Evolutionary conservation across 177 flowering plant genomes (phyloP).

Genomic region (Vitis hybrid): DNA sequence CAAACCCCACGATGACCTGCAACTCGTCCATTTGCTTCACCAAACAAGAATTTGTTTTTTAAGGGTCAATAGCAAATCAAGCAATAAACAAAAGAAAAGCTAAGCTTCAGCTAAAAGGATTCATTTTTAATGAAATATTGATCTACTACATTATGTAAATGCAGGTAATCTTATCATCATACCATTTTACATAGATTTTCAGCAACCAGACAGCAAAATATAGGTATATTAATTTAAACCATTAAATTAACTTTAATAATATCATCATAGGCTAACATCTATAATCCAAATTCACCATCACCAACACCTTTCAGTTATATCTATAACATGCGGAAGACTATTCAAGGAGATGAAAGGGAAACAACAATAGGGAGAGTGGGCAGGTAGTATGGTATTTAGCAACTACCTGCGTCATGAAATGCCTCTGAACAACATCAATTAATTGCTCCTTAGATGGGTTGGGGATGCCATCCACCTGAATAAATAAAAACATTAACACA

Average conservation of each 20-base stretch:
- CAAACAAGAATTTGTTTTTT: background rate
- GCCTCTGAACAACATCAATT: conserved; percentile 82
- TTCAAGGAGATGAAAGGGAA: background rate
- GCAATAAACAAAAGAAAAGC: background rate
- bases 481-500: background rate
- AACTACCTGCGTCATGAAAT: conserved; percentile 88
- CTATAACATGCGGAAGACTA: no score
- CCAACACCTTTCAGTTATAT: no score
- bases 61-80: background rate
- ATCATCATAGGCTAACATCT: no score
- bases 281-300: no score
- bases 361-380: no score
- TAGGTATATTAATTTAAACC: no score
- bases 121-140: background rate
- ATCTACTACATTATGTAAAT: no score
- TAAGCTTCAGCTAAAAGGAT: background rate
- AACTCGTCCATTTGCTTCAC: conserved; percentile 92
- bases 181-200: no score
- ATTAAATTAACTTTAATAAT: no score
- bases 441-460: conserved; percentile 89
- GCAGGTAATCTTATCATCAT: no score
- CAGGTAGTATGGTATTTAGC: no score
- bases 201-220: no score
- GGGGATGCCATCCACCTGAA: conserved; percentile 69
- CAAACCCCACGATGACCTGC: conserved; percentile 85